phyloP scores from a whole-genome alignment of 2,329 filamentous ascomycete genomes.

The Fusarium robinianum region DNA sequence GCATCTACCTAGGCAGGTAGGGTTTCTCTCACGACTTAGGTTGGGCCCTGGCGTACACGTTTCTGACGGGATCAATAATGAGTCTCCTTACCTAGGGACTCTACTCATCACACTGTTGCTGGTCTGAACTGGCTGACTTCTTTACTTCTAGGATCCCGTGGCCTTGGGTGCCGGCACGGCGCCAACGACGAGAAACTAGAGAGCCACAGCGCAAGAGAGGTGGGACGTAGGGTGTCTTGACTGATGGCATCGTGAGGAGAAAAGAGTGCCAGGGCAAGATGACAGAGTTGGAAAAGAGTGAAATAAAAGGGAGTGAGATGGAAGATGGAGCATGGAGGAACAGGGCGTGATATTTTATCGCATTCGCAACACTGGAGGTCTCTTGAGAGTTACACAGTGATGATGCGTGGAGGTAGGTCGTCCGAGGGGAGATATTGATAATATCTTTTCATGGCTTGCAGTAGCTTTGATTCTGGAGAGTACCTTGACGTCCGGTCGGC shows the following conservation, averaged over 20 bases:
- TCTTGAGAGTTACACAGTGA: not conserved
- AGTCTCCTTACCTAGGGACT: no score
- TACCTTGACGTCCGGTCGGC: no score
- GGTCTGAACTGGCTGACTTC: no score
- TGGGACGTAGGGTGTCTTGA: conserved; percentile 18
- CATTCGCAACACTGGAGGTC: not conserved
- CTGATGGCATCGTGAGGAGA: conserved; percentile 2
- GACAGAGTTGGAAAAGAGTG: not conserved
- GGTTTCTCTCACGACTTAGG: conserved; percentile 12
- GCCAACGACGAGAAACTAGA: conserved; percentile 13
- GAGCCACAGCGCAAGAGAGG: conserved; percentile 20
- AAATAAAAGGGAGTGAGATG: no score
- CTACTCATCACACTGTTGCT: no score
- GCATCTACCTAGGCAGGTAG: no score
- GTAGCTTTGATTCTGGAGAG: conserved; percentile 15
- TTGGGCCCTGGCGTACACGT: no score
- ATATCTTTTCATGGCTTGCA: conserved; percentile 20
- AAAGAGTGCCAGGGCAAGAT: not conserved
- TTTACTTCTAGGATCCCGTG: conserved; percentile 5
- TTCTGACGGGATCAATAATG: conserved; percentile 4
- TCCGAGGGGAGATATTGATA: not conserved
- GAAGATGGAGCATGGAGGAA: conserved; percentile 5
- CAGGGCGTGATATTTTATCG: not conserved
- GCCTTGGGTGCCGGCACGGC: conserved; percentile 8
- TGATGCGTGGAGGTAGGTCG: not conserved